Percentiles rank a stretch among this genome's conserved stretches.
Evolutionary conservation across 208 protist species (phyloP).

Genomic region (Borovskyia barvae): DNA sequence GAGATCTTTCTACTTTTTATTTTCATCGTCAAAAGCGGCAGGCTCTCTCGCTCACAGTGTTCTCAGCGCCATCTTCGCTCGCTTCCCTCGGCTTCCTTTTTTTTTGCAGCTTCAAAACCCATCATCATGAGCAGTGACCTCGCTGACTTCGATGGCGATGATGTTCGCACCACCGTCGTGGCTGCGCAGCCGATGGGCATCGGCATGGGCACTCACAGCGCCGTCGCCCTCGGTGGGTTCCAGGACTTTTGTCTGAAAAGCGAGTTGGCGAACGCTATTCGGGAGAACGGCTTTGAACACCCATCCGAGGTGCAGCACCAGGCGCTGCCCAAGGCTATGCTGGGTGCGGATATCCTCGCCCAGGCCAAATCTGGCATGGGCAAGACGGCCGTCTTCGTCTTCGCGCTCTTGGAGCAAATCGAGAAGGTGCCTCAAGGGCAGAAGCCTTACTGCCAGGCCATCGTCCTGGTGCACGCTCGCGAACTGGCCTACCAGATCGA

Average conservation of each 20-base stretch:
- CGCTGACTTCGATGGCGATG: conserved; percentile 91
- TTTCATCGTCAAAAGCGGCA: background rate
- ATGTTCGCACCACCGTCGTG: conserved; percentile 73
- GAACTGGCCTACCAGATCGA: conserved; percentile 99
- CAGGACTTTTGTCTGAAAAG: conserved; percentile 99
- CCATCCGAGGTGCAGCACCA: conserved; percentile 98
- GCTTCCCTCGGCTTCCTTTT: background rate
- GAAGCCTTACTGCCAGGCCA: conserved; percentile 82
- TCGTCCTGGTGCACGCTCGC: conserved; percentile 97
- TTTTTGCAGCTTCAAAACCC: background rate
- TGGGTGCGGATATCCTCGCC: conserved; percentile 98
- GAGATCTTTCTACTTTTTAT: too few relatives aligned
- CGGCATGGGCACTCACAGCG: conserved; percentile 85
- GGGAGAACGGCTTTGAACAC: conserved; percentile 93
- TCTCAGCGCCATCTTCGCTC: background rate
- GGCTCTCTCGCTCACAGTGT: too few relatives aligned
- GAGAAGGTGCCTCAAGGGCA: conserved; percentile 84
- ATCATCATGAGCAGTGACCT: conserved; percentile 74
- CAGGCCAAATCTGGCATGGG: conserved; percentile 99
- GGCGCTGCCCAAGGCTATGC: conserved; percentile 98
- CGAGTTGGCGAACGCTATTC: conserved; percentile 97
- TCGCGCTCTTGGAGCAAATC: conserved; percentile 97
- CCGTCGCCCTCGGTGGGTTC: conserved; percentile 95
- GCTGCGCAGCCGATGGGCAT: conserved; percentile 66
- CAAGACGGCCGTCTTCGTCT: conserved; percentile 99